Base-by-base conservation (phyloP, 1,284 basidiomycete species). In the Leccinum fallax region DNA sequence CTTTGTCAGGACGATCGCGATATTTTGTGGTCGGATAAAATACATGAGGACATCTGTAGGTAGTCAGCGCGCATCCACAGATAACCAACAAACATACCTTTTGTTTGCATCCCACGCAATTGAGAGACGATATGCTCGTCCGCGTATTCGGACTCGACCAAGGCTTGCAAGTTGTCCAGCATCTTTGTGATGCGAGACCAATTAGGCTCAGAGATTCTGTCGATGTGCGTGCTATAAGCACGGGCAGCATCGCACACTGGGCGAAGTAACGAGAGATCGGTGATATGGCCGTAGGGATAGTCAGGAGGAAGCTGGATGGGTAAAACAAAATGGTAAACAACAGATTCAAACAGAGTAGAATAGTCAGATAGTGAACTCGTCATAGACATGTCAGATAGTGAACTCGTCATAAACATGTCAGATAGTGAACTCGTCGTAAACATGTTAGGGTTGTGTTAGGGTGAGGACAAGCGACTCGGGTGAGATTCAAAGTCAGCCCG, bases 111-210 rank as follows among this genome's bases (percentile, higher is more conserved):
- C 1, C 19, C 34, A 11, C 24, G n/a, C 4, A 69, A 26, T 38
- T 69, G 65, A 5, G 59, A 55, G 5, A 51, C 32, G 4, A 66
- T 16, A 28, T 28, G 28, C 28, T 28, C 28, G 28, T 28, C 28
- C 28, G 28, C 28, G 28, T 28, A 9, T 8, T 28, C 28, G 2
- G 48, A 63, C 21, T 48, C 32, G 19, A 56, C 38, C 5, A 57
- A 55, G 3, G 26, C n/a, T 2, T 51, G 32, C 38, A 70, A 51
- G 8, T 60, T 63, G 4, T 63, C 57, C 3, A 71, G 38, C 63
- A 67, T 67, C 43, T 32, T 61, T n/a, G 38, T 21, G 4, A 62
- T 58, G n/a, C 8, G 9, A 24, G 13, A 3, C 69, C 69, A 70
- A 8, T 51, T 53, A 30, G 30, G 9, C 34, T 46, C 36, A 13